Percentiles rank a stretch among this genome's conserved stretches.
These are phyloP conservation scores for Pestalotiopsis sp. DNA, from an alignment of 2,329 filamentous ascomycete species.

Conservation along the genomic window DNA sequence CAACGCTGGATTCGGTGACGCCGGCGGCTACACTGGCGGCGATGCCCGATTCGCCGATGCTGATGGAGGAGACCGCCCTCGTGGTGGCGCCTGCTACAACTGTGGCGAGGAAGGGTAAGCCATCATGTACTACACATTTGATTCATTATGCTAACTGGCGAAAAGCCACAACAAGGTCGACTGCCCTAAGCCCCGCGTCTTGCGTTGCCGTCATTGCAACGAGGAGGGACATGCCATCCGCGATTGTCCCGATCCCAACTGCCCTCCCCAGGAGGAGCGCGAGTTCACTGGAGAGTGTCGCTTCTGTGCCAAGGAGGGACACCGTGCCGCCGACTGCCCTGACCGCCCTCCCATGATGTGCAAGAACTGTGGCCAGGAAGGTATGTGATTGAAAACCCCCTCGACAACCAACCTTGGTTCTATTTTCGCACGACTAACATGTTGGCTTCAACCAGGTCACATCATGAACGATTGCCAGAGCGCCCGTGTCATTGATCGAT, in stretches of 20 bases:
- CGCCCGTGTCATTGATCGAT: conserved; percentile 60
- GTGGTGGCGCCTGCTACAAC: conserved; percentile 58
- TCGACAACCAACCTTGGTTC: background rate
- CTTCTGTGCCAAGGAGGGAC: conserved; percentile 51
- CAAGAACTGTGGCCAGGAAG: conserved; percentile 63
- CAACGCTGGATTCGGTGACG: background rate
- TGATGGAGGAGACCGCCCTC: conserved; percentile 25
- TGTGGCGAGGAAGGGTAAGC: conserved; percentile 56
- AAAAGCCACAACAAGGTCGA: conserved; percentile 64
- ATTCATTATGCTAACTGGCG: conserved; percentile 16
- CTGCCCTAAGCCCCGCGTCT: conserved; percentile 57
- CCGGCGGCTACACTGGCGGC: background rate
- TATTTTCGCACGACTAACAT: conserved; percentile 13
- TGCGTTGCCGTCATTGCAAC: conserved; percentile 48
- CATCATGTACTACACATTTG: background rate
- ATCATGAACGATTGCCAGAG: conserved; percentile 57
- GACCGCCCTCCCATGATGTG: conserved; percentile 58
- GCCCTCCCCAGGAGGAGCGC: conserved; percentile 23
- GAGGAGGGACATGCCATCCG: conserved; percentile 48
- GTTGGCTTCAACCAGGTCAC: conserved; percentile 49
- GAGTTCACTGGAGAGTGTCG: conserved; percentile 51
- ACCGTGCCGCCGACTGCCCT: conserved; percentile 66
- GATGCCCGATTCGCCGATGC: conserved; percentile 14
- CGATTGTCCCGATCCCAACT: conserved; percentile 26
- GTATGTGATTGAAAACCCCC: conserved; percentile 36